These are phyloP conservation scores for Coemansia sp. DNA, from an alignment of 192 early-diverging fungal genomes.

Conservation along the genomic window DNA sequence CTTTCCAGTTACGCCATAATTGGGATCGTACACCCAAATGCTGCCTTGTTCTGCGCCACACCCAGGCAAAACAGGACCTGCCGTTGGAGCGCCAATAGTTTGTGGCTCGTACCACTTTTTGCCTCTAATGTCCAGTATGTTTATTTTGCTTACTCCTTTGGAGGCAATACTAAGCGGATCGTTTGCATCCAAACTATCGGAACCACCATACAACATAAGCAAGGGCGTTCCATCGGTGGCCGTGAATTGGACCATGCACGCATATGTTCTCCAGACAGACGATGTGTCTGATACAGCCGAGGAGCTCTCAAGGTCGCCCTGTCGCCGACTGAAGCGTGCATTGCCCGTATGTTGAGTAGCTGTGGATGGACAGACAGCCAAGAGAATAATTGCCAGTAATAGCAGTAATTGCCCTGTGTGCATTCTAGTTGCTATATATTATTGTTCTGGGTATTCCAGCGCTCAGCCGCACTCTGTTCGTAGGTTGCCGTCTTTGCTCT, in stretches of 20 bases:
- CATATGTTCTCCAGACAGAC: slow-evolving; percentile 48
- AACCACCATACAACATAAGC: slow-evolving; percentile 54
- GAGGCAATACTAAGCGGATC: slow-evolving; percentile 35
- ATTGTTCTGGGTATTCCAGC: too few species aligned
- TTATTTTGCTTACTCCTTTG: slow-evolving; percentile 25
- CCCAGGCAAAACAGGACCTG: slow-evolving; percentile 43
- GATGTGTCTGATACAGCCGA: slow-evolving; percentile 34
- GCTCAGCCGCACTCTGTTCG: too few species aligned
- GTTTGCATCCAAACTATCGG: slow-evolving; percentile 19
- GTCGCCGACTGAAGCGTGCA: slow-evolving; percentile 11
- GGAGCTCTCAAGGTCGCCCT: slow-evolving; percentile 38
- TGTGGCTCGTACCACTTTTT: slow-evolving; percentile 49
- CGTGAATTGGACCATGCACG: slow-evolving; percentile 47
- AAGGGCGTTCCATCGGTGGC: slow-evolving; percentile 34
- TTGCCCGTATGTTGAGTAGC: not conserved
- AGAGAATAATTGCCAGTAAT: not conserved
- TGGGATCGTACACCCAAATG: slow-evolving; percentile 45
- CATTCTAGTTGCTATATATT: not conserved
- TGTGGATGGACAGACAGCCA: not conserved
- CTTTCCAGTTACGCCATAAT: slow-evolving; percentile 22
- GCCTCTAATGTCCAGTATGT: slow-evolving; percentile 40
- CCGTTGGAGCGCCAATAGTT: slow-evolving; percentile 35
- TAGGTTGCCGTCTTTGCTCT: too few species aligned
- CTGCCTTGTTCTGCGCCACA: slow-evolving; percentile 40
- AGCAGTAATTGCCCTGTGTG: not conserved